phyloP scores from a whole-genome alignment of 441 rosid genomes.

The Metrosideros polymorpha region DNA sequence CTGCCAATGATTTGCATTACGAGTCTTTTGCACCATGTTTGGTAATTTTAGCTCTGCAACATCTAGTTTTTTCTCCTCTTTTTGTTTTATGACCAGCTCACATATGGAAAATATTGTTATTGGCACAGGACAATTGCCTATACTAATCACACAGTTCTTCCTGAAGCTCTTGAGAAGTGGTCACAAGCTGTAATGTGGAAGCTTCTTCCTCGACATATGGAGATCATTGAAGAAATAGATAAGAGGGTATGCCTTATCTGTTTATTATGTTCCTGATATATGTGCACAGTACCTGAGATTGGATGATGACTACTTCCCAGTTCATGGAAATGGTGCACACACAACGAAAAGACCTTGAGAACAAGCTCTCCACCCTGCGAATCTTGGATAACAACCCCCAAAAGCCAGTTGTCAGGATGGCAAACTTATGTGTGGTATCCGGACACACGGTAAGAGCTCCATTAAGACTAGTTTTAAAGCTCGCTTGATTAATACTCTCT shows the following conservation, averaged over 20 bases:
- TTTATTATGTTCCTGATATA: neutral
- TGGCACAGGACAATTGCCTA: constrained; percentile 81
- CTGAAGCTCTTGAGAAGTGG: constrained; percentile 99
- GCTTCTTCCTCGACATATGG: constrained; percentile 99
- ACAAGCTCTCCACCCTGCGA: constrained; percentile 67
- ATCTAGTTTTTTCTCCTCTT: neutral
- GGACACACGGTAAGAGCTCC: constrained; percentile 64
- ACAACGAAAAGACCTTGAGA: constrained; percentile 61
- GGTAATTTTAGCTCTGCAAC: neutral
- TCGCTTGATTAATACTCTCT: neutral
- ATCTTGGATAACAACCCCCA: constrained; percentile 84
- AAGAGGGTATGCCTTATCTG: constrained; percentile 50
- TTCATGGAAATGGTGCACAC: constrained; percentile 49
- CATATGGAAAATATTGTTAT: constrained; percentile 3
- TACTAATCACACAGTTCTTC: constrained; percentile 99
- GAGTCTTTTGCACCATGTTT: neutral
- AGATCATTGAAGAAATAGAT: constrained; percentile 92
- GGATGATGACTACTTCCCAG: constrained; percentile 25
- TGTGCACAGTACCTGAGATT: neutral
- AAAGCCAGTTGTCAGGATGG: constrained; percentile 98
- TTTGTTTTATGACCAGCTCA: constrained; percentile 3
- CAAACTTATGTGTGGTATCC: constrained; percentile 90
- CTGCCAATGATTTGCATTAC: neutral
- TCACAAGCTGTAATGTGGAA: constrained; percentile 92
- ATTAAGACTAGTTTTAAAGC: constrained; percentile 1